These are phyloP conservation scores for Colletotrichum sublineola DNA, from an alignment of 2,329 filamentous ascomycete species.

Conservation along the genomic window DNA sequence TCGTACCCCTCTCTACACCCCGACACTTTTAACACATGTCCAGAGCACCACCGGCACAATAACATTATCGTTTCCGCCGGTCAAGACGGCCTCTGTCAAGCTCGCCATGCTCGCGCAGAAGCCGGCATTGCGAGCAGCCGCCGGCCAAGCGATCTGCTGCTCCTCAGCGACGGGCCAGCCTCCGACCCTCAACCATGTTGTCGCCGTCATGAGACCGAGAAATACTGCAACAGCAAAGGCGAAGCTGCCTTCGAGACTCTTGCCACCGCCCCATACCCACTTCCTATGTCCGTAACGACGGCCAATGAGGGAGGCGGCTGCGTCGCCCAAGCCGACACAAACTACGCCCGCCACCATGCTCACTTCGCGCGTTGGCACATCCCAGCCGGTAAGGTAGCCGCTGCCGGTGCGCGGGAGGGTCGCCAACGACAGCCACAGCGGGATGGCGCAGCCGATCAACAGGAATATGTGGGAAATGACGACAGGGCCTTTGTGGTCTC, in stretches of 20 bases:
- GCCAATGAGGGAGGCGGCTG: conserved; percentile 90
- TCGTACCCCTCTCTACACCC: conserved; percentile 57
- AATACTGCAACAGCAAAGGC: conserved; percentile 89
- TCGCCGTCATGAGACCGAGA: conserved; percentile 77
- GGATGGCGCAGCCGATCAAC: conserved; percentile 93
- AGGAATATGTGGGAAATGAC: conserved; percentile 97
- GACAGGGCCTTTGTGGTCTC: conserved; percentile 92
- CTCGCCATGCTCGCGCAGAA: conserved; percentile 85
- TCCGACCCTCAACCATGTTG: conserved; percentile 81
- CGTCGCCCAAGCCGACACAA: conserved; percentile 95
- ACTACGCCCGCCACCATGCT: conserved; percentile 94
- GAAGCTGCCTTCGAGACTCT: conserved; percentile 88
- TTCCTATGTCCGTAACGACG: conserved; percentile 87
- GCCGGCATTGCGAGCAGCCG: conserved; percentile 77
- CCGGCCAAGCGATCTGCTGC: conserved; percentile 69
- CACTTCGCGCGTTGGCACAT: conserved; percentile 78
- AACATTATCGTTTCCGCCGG: conserved; percentile 98
- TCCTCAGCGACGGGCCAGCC: conserved; percentile 80
- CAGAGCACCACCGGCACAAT: conserved; percentile 94
- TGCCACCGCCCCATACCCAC: conserved; percentile 97
- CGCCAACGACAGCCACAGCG: conserved; percentile 89
- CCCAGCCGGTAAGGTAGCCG: conserved; percentile 78
- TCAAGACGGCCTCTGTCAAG: conserved; percentile 93
- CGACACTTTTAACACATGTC: conserved; percentile 87
- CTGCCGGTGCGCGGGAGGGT: conserved; percentile 71